These are phyloP conservation scores for Dactylonectria estremocensis DNA, from an alignment of 2,329 filamentous ascomycete genomes.

Conservation along the genomic window DNA sequence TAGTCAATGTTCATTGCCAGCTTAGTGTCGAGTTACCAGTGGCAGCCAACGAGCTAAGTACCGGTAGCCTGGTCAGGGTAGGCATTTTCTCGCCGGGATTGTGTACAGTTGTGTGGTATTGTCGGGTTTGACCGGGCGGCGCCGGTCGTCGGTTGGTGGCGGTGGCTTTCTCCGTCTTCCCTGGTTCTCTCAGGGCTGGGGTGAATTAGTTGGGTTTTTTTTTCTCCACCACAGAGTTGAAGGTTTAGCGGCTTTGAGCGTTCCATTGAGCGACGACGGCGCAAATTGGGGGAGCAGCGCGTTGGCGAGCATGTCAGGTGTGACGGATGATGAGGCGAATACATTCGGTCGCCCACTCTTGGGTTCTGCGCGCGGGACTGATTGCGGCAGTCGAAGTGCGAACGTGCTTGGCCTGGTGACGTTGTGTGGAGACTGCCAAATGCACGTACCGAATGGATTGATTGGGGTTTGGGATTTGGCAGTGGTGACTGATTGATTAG, in stretches of 20 bases:
- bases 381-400: slow-evolving; percentile 10
- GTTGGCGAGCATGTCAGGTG: background rate
- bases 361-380: background rate
- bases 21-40: slow-evolving; percentile 15
- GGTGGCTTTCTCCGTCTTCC: slow-evolving; percentile 6
- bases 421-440: slow-evolving; percentile 26
- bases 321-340: slow-evolving; percentile 8
- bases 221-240: background rate
- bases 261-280: background rate
- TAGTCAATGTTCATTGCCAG: slow-evolving; percentile 12
- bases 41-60: slow-evolving; percentile 18
- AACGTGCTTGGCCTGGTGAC: slow-evolving; percentile 19
- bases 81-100: slow-evolving; percentile 11
- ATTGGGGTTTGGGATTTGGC: slow-evolving; percentile 27
- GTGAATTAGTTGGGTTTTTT: background rate
- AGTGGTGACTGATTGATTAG: slow-evolving; percentile 29
- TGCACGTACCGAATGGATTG: slow-evolving; percentile 26
- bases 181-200: background rate
- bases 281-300: background rate
- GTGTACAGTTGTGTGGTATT: slow-evolving; percentile 1
- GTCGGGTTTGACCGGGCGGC: slow-evolving; percentile 30
- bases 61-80: slow-evolving; percentile 24
- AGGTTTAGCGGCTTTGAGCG: background rate
- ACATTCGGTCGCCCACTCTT: slow-evolving; percentile 24
- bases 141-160: slow-evolving; percentile 7